Conservation (phyloP, 108 stramenopile genomes). For the Cyclotella atomus region DNA sequence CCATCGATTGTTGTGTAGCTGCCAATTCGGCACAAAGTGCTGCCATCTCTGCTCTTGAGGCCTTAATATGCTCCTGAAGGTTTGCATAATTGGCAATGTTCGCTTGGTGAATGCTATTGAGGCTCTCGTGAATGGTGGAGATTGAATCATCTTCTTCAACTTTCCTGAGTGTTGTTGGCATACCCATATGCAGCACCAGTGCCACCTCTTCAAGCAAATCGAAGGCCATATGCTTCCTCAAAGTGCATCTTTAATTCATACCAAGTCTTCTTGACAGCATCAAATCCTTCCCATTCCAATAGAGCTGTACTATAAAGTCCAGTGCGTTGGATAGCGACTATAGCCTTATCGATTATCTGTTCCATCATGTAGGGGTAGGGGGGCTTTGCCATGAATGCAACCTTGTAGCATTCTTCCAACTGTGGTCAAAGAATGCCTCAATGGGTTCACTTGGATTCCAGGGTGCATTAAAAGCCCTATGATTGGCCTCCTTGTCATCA, state of each 20-base stretch:
- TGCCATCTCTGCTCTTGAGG: not conserved
- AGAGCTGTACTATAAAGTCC: not conserved
- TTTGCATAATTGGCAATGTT: constrained; percentile 5
- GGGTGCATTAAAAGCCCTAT: not conserved
- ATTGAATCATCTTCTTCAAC: constrained; percentile 9
- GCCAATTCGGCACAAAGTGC: not conserved
- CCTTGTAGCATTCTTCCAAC: constrained; percentile 6
- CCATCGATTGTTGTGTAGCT: not conserved
- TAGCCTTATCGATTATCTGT: constrained; percentile 18
- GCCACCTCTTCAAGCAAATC: not conserved
- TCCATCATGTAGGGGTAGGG: constrained; percentile 7
- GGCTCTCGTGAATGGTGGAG: constrained; percentile 9
- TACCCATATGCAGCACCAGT: constrained; percentile 6
- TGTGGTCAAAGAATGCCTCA: not conserved
- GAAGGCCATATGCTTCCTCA: constrained; percentile 6
- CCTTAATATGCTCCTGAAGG: not conserved
- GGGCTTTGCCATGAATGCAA: not conserved
- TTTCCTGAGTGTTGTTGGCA: not conserved
- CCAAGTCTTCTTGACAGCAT: constrained; percentile 1
- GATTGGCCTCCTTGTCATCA: not conserved
- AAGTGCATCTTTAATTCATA: constrained; percentile 7
- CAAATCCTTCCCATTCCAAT: constrained; percentile 14
- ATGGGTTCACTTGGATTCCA: constrained; percentile 19
- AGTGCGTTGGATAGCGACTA: constrained; percentile 4
- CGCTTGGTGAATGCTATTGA: not conserved